Conservation (phyloP, 768 basidiomycete species). For the Hygrophorus russula region DNA sequence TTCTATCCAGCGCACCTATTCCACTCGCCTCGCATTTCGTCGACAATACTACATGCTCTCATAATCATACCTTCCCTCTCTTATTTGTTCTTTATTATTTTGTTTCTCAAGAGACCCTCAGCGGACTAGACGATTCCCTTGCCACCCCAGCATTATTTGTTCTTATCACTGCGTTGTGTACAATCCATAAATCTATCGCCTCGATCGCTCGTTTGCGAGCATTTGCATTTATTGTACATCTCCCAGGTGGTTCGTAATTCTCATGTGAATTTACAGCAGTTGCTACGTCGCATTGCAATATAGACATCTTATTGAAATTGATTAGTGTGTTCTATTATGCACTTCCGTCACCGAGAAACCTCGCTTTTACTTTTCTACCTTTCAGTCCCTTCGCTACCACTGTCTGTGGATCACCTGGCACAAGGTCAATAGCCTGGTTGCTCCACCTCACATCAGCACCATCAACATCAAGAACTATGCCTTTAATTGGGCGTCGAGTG, state of each 20-base stretch:
- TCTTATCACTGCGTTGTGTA: constrained; percentile 13
- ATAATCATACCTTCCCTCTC: constrained; percentile 12
- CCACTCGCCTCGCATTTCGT: background rate
- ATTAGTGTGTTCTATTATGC: constrained; percentile 28
- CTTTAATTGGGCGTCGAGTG: constrained; percentile 68
- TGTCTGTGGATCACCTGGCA: constrained; percentile 74
- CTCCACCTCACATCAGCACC: constrained; percentile 69
- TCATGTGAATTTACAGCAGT: constrained; percentile 7
- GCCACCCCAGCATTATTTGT: background rate
- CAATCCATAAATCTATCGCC: constrained; percentile 23
- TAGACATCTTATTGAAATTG: constrained; percentile 1
- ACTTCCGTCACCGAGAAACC: constrained; percentile 69
- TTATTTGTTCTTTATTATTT: constrained; percentile 13
- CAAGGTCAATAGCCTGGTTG: constrained; percentile 87
- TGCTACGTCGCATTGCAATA: constrained; percentile 6
- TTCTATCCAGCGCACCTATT: background rate
- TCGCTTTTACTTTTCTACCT: constrained; percentile 49
- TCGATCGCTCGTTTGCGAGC: background rate
- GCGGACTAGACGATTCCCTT: constrained; percentile 7
- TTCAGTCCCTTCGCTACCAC: constrained; percentile 55
- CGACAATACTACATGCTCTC: background rate
- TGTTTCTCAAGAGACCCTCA: constrained; percentile 6
- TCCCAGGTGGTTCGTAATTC: constrained; percentile 8
- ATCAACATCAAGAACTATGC: constrained; percentile 70
- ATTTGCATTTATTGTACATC: background rate